Percentiles rank a stretch among this genome's conserved stretches.
Conservation (phyloP, 2,329 filamentous ascomycete genomes). For the Verticillium tricorpus region DNA sequence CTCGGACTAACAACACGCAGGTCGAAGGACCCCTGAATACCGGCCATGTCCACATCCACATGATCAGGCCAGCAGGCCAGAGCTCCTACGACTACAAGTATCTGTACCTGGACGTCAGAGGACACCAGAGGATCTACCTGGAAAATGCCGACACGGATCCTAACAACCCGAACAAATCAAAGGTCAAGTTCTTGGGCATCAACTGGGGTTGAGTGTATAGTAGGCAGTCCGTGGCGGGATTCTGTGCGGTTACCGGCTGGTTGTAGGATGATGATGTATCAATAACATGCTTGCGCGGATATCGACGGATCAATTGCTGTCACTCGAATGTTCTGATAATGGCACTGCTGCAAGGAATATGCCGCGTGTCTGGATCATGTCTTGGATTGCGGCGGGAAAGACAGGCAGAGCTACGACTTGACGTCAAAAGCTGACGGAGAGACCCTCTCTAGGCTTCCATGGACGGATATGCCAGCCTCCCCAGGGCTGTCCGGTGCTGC, state of each 20-base stretch:
- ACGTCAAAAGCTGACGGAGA: no score
- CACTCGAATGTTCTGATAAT: neutral
- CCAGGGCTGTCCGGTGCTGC: no score
- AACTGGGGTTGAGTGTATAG: slow-evolving; percentile 43
- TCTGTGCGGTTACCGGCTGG: neutral
- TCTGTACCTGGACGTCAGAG: slow-evolving; percentile 74
- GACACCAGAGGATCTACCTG: slow-evolving; percentile 60
- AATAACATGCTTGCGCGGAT: neutral
- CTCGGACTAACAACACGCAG: slow-evolving; percentile 29
- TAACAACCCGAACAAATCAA: slow-evolving; percentile 31
- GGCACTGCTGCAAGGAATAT: no score
- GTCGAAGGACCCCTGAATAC: slow-evolving; percentile 72
- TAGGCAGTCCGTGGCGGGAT: neutral
- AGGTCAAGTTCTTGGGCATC: slow-evolving; percentile 57
- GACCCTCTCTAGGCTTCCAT: no score
- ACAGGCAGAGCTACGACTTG: no score
- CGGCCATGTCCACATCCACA: slow-evolving; percentile 72
- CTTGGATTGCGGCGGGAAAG: no score
- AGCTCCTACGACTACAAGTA: slow-evolving; percentile 73
- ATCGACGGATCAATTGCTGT: neutral
- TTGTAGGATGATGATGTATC: neutral
- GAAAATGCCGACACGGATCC: slow-evolving; percentile 51
- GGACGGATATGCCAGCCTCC: no score
- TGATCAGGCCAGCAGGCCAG: slow-evolving; percentile 63
- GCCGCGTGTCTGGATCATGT: no score